Base-by-base conservation (phyloP, 2,329 filamentous ascomycete genomes). In the Ophiostoma himal-ulmi region DNA sequence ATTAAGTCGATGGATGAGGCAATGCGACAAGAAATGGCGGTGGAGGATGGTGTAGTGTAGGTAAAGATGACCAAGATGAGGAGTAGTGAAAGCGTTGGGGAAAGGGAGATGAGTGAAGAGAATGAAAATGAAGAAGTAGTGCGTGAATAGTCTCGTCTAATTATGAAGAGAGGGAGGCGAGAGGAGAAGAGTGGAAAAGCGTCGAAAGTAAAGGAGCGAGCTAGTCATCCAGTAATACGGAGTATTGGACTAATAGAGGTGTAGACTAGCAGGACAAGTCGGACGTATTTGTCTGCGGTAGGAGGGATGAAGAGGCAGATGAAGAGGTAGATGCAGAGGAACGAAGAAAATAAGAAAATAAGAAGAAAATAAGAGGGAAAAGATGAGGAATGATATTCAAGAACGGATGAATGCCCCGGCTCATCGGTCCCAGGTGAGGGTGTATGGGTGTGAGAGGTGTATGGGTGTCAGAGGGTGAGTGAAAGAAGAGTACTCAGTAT, bases 361-460 rank as follows among this genome's bases (percentile, higher is more conserved):
- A 39, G 41, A 44, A 17, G 14, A 44, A 20, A 44, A 17, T 17
- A 5, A 20, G 13, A 17, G 17, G 41, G 7, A 44, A 70, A 67
- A 66, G 39, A 37, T 26, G 36, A 37, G 30, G 13, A 20, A n/a
- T 30, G 64, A 44, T 41, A 67, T 71, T 73, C 65, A 70, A 72
- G 71, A 71, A 72, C 73, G 75, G 76, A 74, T 77, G 75, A 75
- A 76, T 75, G 75, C 69, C 72, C 75, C 77, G 76, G 76, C 76
- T 75, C 76, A 75, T 77, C 75, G 75, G 75, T 76, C 70, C 68
- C 70, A 68, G 70, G 69, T 70, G 70, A 68, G 71, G 30, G 30
- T 30, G 30, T 30, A 30, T 30, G 30, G 39, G 68, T 34, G 70
- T 62, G 57, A 68, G 60, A 60, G 30, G 30, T 30, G 30, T 30